Evolutionary conservation across 2,329 filamentous ascomycete genomes (phyloP).

Genomic region (Monosporascus sp.): DNA sequence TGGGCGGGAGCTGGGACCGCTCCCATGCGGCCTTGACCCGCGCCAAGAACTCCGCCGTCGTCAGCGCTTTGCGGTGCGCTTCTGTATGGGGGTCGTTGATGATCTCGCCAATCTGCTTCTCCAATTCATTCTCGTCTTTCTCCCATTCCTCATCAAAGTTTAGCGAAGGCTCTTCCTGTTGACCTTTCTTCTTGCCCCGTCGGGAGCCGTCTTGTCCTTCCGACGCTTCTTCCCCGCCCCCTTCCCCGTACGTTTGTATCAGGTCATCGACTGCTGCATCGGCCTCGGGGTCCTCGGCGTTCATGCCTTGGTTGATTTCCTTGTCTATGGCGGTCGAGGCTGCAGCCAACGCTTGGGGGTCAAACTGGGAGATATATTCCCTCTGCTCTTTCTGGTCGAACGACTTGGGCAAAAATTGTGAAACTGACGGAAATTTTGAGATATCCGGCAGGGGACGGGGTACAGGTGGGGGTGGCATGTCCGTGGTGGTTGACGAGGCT

Average conservation of each 20-base stretch:
- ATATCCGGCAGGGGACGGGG: slow-evolving; percentile 25
- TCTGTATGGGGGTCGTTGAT: slow-evolving; percentile 56
- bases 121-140: slow-evolving; percentile 59
- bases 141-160: slow-evolving; percentile 60
- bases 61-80: slow-evolving; percentile 53
- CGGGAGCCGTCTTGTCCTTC: slow-evolving; percentile 12
- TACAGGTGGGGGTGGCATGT: slow-evolving; percentile 27
- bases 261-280: slow-evolving; percentile 40
- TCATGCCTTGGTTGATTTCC: slow-evolving; percentile 22
- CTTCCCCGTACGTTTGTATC: slow-evolving; percentile 30
- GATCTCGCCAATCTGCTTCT: slow-evolving; percentile 66
- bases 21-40: slow-evolving; percentile 49
- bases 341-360: slow-evolving; percentile 21
- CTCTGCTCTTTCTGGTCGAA: slow-evolving; percentile 22
- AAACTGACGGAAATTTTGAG: slow-evolving; percentile 23
- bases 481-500: slow-evolving; percentile 15
- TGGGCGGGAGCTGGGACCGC: slow-evolving; percentile 42
- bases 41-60: slow-evolving; percentile 52
- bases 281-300: slow-evolving; percentile 29
- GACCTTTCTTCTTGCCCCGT: slow-evolving; percentile 22
- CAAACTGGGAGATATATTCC: slow-evolving; percentile 24
- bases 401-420: slow-evolving; percentile 24
- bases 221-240: slow-evolving; percentile 11
- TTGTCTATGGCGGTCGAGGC: slow-evolving; percentile 12
- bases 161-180: slow-evolving; percentile 34